These are phyloP conservation scores for Centella asiatica DNA, from an alignment of 129 eudicot species.

Conservation along the genomic window DNA sequence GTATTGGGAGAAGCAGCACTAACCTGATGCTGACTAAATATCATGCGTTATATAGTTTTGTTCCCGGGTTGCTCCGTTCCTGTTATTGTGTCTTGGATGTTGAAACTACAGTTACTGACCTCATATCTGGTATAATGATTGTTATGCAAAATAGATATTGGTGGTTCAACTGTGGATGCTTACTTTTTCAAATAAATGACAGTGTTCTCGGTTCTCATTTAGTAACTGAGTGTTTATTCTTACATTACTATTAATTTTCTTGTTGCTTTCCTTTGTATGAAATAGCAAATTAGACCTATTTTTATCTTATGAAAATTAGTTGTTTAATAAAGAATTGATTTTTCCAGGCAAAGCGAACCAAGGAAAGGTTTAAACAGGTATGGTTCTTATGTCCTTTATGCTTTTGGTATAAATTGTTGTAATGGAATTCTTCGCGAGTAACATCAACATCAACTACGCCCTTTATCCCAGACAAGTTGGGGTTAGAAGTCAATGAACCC, in stretches of 20 bases:
- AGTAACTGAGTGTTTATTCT: background rate
- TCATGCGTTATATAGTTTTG: background rate
- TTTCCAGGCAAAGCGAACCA: slow-evolving; percentile 56
- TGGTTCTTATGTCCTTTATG: slow-evolving; percentile 5
- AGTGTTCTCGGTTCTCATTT: background rate
- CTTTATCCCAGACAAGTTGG: no score
- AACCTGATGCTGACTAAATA: background rate
- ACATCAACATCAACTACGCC: no score
- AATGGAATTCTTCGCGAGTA: background rate
- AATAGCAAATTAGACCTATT: background rate
- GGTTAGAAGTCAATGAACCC: no score
- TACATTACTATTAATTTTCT: background rate
- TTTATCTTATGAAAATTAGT: background rate
- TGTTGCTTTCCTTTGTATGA: background rate
- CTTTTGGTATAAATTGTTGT: background rate
- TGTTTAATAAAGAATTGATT: background rate
- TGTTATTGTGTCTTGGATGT: background rate
- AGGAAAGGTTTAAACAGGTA: slow-evolving; percentile 71
- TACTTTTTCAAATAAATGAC: background rate
- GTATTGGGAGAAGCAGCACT: no score
- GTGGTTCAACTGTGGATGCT: background rate
- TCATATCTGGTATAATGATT: background rate
- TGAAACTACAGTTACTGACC: background rate
- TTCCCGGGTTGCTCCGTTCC: background rate
- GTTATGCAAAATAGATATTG: background rate